These are phyloP conservation scores for Mariannaea sp. DNA, from an alignment of 2,329 filamentous ascomycete genomes.

Conservation along the genomic window DNA sequence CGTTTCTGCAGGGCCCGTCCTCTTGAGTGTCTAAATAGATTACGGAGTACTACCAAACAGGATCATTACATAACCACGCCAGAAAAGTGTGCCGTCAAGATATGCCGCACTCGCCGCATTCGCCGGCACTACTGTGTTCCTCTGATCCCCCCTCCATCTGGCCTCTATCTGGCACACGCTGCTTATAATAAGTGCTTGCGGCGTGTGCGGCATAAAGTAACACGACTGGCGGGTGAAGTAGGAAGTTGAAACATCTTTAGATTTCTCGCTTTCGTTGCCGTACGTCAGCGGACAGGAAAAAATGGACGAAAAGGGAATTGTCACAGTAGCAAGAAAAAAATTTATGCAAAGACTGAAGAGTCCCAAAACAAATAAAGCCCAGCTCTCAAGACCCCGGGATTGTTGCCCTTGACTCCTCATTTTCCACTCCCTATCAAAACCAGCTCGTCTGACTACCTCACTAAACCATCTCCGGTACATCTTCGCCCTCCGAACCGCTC, in stretches of 20 bases:
- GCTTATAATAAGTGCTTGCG: constrained; percentile 4
- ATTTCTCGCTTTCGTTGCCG: not conserved
- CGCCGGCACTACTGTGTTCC: no score
- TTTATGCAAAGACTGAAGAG: not conserved
- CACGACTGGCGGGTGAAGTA: constrained; percentile 12
- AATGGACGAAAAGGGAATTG: not conserved
- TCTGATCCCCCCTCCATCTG: no score
- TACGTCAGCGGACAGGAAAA: constrained; percentile 6
- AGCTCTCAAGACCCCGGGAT: not conserved
- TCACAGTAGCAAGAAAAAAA: not conserved
- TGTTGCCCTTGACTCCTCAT: not conserved
- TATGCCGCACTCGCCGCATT: constrained; percentile 22
- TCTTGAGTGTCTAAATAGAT: no score
- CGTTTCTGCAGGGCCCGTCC: no score
- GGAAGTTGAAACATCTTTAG: constrained; percentile 1
- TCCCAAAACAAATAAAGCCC: not conserved
- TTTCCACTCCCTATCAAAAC: not conserved
- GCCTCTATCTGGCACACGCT: no score
- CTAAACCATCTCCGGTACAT: not conserved
- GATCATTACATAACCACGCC: constrained; percentile 6
- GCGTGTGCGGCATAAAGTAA: constrained; percentile 22
- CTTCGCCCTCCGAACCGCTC: not conserved
- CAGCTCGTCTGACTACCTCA: no score
- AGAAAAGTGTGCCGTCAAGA: constrained; percentile 7
- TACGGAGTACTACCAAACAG: no score